Conservation (phyloP, 2,329 filamentous ascomycete species). For the Fusarium mangiferae region DNA sequence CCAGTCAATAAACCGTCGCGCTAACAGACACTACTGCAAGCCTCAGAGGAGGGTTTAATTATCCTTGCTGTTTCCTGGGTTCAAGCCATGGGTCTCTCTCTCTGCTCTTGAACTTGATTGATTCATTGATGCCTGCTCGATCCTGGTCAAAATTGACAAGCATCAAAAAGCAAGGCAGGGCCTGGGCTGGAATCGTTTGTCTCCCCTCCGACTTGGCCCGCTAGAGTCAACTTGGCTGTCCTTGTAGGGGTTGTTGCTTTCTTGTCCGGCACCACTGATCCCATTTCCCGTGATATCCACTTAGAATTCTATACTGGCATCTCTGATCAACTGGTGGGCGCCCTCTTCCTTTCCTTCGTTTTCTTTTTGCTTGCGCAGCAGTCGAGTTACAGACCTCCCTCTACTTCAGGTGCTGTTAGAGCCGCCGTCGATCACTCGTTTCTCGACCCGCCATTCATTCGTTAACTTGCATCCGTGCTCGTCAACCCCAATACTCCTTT, state of each 20-base stretch:
- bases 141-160: constrained; percentile 6
- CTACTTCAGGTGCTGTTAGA: constrained; percentile 22
- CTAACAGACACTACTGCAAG: constrained; percentile 42
- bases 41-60: constrained; percentile 24
- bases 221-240: not conserved
- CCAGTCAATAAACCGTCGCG: constrained; percentile 45
- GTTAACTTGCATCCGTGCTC: not conserved
- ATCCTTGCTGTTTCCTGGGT: constrained; percentile 14
- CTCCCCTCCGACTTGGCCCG: not conserved
- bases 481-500: constrained; percentile 12
- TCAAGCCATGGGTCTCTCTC: not conserved
- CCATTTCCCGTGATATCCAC: constrained; percentile 22
- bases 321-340: constrained; percentile 26
- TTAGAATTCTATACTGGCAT: constrained; percentile 2
- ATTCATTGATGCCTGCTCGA: not conserved
- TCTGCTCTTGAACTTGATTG: not conserved
- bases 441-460: constrained; percentile 29
- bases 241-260: not conserved
- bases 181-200: constrained; percentile 11
- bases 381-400: constrained; percentile 21
- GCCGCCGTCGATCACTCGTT: constrained; percentile 42
- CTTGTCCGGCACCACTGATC: not conserved
- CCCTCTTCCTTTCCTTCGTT: constrained; percentile 28
- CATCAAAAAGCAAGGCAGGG: constrained; percentile 4
- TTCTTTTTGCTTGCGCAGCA: constrained; percentile 31